Evolutionary conservation across 73 alveolate genomes (phyloP), one percentile per base, ranked within the genome.

Genomic region (Paramecium sexaurelia): DNA sequence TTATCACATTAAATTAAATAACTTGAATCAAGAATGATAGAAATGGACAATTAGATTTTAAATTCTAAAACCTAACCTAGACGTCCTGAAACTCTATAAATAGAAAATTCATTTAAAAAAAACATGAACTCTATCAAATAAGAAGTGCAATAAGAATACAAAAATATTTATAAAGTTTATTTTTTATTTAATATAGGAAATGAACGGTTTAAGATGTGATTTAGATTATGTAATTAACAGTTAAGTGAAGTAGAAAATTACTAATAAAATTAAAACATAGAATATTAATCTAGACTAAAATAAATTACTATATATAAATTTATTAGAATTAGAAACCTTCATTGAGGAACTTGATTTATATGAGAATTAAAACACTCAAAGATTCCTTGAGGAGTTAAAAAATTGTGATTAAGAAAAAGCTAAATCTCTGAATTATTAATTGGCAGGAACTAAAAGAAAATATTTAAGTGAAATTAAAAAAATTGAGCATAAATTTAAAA

Each of bases 371-470:
- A 61, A 61, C 7, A 61, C 83, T 1, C 29, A 61, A 61, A 19
- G 83, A 61, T 61, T 61, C 11, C 43, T 61, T 29, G 39, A 29
- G 2, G 83, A 61, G 26, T 29, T 61, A 26, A 9, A 11, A 11
- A 24, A 26, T 61, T 26, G 47, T 61, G 83, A 61, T 61, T 61
- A 17, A 22, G 83, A 61, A 29, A 71, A 71, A n/a, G 39, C 55
- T 41, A 78, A 13, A 29, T 37, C 90, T 29, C 29, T 78, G 2
- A 78, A 78, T 29, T 78, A 78, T 78, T 22, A 78, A 78, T 45
- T 78, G 41, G 68, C 90, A 41, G 90, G 61, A 24, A 78, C 61
- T 10, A 78, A 78, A 40, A 40, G 55, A 40, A 78, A 78, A 43
- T 78, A 78, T 43, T 78, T 41, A 37, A 32, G 32, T 32, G 86